Evolutionary conservation across 2,329 filamentous ascomycete species (phyloP), one percentile per base, ranked within the genome.

Genomic region (Albophoma yamanashiensis): DNA sequence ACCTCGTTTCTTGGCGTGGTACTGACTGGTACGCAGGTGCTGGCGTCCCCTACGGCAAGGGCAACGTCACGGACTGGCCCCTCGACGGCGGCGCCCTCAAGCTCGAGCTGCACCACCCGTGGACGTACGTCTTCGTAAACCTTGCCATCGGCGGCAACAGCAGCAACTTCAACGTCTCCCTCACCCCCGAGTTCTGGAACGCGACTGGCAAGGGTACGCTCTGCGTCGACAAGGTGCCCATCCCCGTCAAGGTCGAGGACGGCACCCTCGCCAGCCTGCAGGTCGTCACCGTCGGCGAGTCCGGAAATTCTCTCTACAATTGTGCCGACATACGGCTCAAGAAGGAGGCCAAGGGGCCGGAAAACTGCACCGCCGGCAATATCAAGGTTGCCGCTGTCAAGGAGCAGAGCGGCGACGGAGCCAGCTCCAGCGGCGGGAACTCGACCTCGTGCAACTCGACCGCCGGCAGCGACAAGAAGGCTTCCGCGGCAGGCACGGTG

Each of bases 261-360:
- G 89, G 88, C 50, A 79, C 81, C 64, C 78, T 82, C 56, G 88
- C 81, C 17, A 87, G 83, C 39, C 75, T 92, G 59, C 89, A 91
- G 74, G 83, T 92, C 58, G 80, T 91, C 42, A 87, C 84, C 4
- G 77, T 84, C 55, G 85, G 83, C 36, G 77, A 82, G 27, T 76
- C 75, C 4, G 81, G 78, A 25, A 79, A 78, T 45, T 85, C 87
- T 20, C 74, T 92, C 39, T 92, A 91, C 73, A 89, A 87, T 73
- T 92, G 89, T 72, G 86, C 88, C 68, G 89, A 92, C 67, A 83
- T 92, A 64, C 86, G 82, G 34, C 87, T 92, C 75, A 81, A 79
- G 39, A 74, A 76, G 58, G 74, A 75, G 14, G 77, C 82, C 5
- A 75, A 78, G 22, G 70, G 75, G 11, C 75, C 80, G 20, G 69